Evolutionary conservation across 2,329 filamentous ascomycete genomes (phyloP), one percentile per base, ranked within the genome.

Genomic region (Botrytis squamosa): DNA sequence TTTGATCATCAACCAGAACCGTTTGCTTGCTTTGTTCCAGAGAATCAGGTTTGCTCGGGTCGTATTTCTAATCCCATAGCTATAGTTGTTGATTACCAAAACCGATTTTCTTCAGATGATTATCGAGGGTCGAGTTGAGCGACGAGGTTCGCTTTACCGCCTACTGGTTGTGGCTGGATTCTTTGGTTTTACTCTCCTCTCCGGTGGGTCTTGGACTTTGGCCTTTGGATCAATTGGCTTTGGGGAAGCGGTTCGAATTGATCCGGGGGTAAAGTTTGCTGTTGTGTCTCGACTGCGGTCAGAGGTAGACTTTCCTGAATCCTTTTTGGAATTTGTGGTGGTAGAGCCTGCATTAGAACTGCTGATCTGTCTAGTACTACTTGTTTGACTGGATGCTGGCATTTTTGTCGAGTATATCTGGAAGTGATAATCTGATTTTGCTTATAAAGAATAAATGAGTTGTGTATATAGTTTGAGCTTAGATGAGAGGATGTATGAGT

Each of bases 1-100:
- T 55, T 4, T 18, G 12, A 29, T 55, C 49, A n/a, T 55, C 52
- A 18, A 55, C 14, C 5, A 55, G 14, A 55, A 29, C 3, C 18
- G 10, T 7, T 52, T 55, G 3, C 14, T 29, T 4, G 1, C 12
- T 55, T 55, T 9, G 1, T 4, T 29, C 25, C 4, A 9, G 3
- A 29, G 52, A n/a, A 29, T 55, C 12, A 29, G 25, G 6, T 29
- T n/a, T n/a, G 3, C 5, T 18, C 1, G 14, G n/a, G 5, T 18
- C 0, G 12, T 29, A 5, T 29, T n/a, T 7, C 18, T 14, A 8
- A 55, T 29, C 3, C 14, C 5, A 29, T 0, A 16, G 5, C 14
- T 2, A 29, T 0, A 16, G 5, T 29, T 29, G 14, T 29, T 55
- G n/a, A n/a, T 29, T 25, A 5, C 25, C 1, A 12, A 14, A 25